Evolutionary conservation across 2,329 filamentous ascomycete genomes (phyloP).

Genomic region (Fusarium sp.): DNA sequence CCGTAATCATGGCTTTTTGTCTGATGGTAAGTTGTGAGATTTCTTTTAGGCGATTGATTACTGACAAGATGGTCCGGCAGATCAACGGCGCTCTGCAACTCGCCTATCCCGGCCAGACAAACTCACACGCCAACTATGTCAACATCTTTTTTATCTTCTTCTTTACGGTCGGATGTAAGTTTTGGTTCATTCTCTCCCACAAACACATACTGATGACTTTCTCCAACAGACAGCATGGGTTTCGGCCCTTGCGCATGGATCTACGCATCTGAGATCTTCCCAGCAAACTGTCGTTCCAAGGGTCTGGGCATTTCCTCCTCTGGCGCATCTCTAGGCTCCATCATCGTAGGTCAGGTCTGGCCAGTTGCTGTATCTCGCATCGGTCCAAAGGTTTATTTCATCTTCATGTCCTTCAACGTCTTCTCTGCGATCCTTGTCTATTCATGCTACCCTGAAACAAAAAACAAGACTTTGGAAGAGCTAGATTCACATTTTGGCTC

Average conservation of each 20-base stretch:
- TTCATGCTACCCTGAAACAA: conserved; percentile 20
- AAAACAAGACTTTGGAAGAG: conserved; percentile 17
- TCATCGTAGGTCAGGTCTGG: conserved; percentile 22
- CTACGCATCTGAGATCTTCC: conserved; percentile 25
- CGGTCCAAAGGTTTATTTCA: conserved; percentile 11
- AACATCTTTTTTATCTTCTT: conserved; percentile 29
- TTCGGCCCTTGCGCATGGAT: conserved; percentile 21
- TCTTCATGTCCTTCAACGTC: conserved; percentile 21
- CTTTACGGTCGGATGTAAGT: conserved; percentile 19
- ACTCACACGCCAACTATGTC: conserved; percentile 14
- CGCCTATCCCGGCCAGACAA: conserved; percentile 15
- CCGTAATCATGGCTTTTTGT: conserved; percentile 23
- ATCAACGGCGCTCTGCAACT: conserved; percentile 17
- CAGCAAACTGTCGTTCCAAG: conserved; percentile 20
- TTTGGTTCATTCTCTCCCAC: rapidly evolving
- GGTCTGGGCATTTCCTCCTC: conserved; percentile 20
- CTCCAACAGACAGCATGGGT: conserved; percentile 13
- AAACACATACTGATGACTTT: neutral
- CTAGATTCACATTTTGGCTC: conserved; percentile 20
- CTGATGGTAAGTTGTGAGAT: neutral
- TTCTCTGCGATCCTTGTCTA: conserved; percentile 16
- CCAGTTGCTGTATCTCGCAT: conserved; percentile 8
- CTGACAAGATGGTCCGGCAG: neutral
- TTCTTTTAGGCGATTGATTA: rapidly evolving
- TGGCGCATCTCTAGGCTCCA: conserved; percentile 11